Base-by-base conservation (phyloP, 148 eudicot genomes). In the Pharnaceum exiguum region DNA sequence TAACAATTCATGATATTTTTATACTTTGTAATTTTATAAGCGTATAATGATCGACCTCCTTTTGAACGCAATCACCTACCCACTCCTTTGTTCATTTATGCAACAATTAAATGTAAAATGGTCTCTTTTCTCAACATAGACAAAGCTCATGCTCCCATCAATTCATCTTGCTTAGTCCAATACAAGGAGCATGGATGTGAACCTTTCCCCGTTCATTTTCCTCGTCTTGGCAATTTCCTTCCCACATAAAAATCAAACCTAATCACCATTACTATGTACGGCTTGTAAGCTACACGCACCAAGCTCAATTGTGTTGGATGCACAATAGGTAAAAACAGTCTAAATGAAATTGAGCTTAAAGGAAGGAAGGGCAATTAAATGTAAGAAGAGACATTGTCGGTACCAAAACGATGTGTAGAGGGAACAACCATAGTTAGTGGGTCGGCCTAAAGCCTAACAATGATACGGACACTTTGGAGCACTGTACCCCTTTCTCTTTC, bases 381-480 rank as follows among this genome's bases (percentile, higher is more conserved):
- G 61, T 47, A 32, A 59, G 55, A 42, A 62, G 46, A 25, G 46
- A 37, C 65, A 63, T 36, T 68, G 80, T 64, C 73, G 70, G 70
- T 46, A 53, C 47, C 52, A 65, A 62, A 71, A 58, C 60, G 55
- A 53, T 16, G 61, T 27, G 69, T 55, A 51, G 19, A 59, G 73
- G 70, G 68, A 63, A 74, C 73, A 64, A 71, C 27, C 32, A 13
- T 42, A 58, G 74, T 71, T 22, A 63, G 28, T 32, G 63, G 71
- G 77, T 71, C 80, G 73, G 77, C 54, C 4, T 48, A 63, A 62
- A 59, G 46, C 59, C 46, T 9, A 44, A 58, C 80, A 76, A 37
- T 73, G 73, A 73, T 59, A 46, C 62, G 33, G 73, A 68, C 77
- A 62, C 56, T 21, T 62, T 63, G 47, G 53, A 27, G 18, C 0